Conservation (phyloP, 139 green algal genomes). For the Eudorina sp. region DNA sequence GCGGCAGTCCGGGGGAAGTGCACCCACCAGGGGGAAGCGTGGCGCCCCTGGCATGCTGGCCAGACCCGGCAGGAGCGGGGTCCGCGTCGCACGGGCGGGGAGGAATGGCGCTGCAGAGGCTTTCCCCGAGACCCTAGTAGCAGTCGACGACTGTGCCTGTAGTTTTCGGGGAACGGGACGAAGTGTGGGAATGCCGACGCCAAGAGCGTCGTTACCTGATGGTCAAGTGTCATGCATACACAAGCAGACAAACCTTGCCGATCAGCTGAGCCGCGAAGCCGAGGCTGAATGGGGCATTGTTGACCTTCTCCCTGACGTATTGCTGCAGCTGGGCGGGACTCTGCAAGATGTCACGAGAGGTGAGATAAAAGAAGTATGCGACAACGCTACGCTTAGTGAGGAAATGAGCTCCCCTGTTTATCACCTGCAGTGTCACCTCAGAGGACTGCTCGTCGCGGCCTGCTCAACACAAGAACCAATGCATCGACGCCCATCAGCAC, state of each 20-base stretch:
- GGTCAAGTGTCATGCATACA: too few species aligned
- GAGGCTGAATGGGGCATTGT: not conserved
- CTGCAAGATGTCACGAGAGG: too few species aligned
- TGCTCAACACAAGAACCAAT: not conserved
- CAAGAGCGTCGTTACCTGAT: too few species aligned
- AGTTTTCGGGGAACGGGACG: too few species aligned
- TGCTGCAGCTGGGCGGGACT: constrained; percentile 24
- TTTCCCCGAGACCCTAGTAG: not conserved
- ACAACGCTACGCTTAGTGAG: too few species aligned
- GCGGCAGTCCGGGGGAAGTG: too few species aligned
- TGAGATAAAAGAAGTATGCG: too few species aligned
- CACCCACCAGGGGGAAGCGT: not conserved
- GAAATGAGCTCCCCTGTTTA: too few species aligned
- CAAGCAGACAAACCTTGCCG: not conserved
- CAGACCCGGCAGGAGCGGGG: constrained; percentile 22
- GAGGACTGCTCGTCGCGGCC: constrained; percentile 35
- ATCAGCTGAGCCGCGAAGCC: constrained; percentile 25
- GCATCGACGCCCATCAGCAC: not conserved
- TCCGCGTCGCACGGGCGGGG: not conserved
- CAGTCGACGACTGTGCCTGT: too few species aligned
- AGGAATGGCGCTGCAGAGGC: not conserved
- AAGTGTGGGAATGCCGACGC: too few species aligned
- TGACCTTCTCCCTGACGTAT: not conserved
- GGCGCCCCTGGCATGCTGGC: not conserved
- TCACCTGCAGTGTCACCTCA: not conserved